Evolutionary conservation across 2,329 filamentous ascomycete genomes (phyloP).

Genomic region (Monosporascus sp.): DNA sequence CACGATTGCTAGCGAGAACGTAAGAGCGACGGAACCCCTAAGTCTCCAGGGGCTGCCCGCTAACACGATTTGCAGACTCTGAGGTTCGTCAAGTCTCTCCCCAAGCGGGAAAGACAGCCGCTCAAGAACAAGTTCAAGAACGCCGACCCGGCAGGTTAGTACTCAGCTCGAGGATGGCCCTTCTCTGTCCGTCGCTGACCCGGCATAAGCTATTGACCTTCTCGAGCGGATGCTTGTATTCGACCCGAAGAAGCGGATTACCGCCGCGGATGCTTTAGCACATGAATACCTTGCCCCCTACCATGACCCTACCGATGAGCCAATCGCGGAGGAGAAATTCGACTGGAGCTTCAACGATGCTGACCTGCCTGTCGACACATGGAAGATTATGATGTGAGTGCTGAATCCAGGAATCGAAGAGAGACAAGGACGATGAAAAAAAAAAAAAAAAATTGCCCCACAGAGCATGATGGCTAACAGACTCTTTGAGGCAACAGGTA

Average conservation of each 20-base stretch:
- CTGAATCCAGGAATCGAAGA: background rate
- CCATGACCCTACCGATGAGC: constrained; percentile 96
- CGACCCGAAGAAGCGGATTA: constrained; percentile 92
- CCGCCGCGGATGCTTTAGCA: constrained; percentile 76
- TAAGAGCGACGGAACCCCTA: constrained; percentile 37
- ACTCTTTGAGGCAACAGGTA: constrained; percentile 58
- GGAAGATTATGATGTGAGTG: constrained; percentile 99
- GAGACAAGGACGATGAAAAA: background rate
- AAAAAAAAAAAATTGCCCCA: no score
- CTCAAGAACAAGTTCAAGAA: constrained; percentile 90
- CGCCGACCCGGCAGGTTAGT: constrained; percentile 73
- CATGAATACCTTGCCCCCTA: constrained; percentile 95
- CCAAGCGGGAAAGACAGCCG: constrained; percentile 87
- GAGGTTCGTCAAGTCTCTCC: constrained; percentile 94
- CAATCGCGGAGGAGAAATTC: constrained; percentile 92
- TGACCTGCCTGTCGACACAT: constrained; percentile 95
- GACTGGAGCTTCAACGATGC: constrained; percentile 99
- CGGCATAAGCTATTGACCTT: constrained; percentile 73
- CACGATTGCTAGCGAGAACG: constrained; percentile 97
- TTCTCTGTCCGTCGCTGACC: background rate
- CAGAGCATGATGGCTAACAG: constrained; percentile 14
- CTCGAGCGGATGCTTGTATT: constrained; percentile 97
- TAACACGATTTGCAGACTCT: constrained; percentile 59
- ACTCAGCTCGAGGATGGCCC: background rate
- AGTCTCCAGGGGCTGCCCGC: constrained; percentile 1